These are phyloP conservation scores for Arthroderma sp. DNA, from an alignment of 2,329 filamentous ascomycete genomes.

Conservation along the genomic window DNA sequence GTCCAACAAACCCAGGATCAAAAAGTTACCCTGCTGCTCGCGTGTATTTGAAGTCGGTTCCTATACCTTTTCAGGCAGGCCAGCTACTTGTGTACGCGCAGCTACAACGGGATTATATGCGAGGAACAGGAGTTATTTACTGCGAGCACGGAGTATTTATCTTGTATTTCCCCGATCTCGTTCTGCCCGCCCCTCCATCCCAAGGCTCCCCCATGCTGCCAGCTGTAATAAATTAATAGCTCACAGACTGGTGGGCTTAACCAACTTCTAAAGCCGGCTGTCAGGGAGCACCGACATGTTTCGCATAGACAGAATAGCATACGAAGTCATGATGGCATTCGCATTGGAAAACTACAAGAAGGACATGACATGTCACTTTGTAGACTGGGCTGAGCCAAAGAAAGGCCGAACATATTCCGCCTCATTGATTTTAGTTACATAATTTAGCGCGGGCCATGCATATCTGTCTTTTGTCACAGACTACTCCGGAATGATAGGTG, in stretches of 20 bases:
- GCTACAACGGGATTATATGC: too few species aligned
- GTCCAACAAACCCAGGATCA: not conserved
- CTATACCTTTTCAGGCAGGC: not conserved
- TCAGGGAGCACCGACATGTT: not conserved
- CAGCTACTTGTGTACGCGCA: too few species aligned
- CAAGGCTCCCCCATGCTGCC: not conserved
- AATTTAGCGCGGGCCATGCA: not conserved
- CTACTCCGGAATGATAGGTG: not conserved
- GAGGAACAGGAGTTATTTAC: too few species aligned
- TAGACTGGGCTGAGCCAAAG: not conserved
- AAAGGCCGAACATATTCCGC: not conserved
- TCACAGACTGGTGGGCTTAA: not conserved
- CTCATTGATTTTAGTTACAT: not conserved
- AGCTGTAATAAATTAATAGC: not conserved
- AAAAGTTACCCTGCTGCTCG: not conserved
- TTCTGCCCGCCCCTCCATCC: not conserved
- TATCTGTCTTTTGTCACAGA: not conserved
- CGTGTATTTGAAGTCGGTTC: not conserved
- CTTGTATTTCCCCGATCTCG: not conserved
- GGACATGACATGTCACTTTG: not conserved
- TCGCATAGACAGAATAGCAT: not conserved
- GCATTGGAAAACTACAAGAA: not conserved
- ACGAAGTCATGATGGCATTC: not conserved
- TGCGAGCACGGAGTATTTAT: too few species aligned
- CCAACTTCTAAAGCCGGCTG: not conserved